Evolutionary conservation across 2,329 filamentous ascomycete species (phyloP).

Genomic region (Lachnellula hyalina): DNA sequence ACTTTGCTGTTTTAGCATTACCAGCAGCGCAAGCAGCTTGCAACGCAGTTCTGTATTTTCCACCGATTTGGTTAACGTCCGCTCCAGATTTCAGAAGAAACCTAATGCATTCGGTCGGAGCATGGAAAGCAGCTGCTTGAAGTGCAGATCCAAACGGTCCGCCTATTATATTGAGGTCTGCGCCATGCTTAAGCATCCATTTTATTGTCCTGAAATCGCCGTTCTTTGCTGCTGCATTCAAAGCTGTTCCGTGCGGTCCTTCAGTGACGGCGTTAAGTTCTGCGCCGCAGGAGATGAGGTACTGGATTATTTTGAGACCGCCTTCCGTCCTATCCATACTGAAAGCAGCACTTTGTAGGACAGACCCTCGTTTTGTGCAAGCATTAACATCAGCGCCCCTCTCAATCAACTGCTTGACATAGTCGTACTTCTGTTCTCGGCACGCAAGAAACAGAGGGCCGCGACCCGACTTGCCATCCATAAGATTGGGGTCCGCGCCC

Average conservation of each 20-base stretch:
- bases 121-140: slow-evolving; percentile 1
- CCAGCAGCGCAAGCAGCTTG: not conserved
- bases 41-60: slow-evolving; percentile 4
- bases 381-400: not conserved
- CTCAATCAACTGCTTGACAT: not conserved
- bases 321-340: not conserved
- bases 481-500: not conserved
- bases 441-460: not conserved
- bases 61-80: slow-evolving; percentile 1
- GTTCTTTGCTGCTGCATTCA: slow-evolving; percentile 1
- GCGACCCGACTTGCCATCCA: not conserved
- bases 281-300: not conserved
- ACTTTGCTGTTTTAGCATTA: not conserved
- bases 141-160: slow-evolving; percentile 1
- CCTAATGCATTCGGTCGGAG: not conserved
- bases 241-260: not conserved
- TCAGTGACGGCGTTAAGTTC: not conserved
- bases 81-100: not conserved
- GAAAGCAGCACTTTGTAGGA: not conserved
- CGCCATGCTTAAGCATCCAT: not conserved
- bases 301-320: not conserved
- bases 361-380: not conserved
- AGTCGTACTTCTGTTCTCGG: not conserved
- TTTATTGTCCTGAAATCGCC: not conserved
- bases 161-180: slow-evolving; percentile 1